A percentile compares a stretch with the other conserved stretches of the same genome.
Conservation (phyloP, 108 stramenopile species). For the Craspedostauros australis region DNA sequence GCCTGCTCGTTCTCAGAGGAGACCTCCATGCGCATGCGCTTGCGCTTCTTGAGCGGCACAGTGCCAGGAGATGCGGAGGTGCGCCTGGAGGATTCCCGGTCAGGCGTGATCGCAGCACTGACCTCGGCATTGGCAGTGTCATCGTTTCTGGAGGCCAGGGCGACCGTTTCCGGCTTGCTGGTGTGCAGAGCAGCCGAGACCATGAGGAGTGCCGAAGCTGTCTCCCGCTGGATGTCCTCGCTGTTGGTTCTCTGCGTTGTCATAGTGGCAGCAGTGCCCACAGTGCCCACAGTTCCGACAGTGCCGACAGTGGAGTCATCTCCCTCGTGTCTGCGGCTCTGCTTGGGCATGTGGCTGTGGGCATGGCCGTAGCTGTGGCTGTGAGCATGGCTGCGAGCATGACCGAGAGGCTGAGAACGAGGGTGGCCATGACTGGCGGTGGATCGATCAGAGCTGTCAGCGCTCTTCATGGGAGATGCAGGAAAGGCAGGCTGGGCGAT, state of each 20-base stretch:
- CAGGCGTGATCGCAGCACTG: too few species aligned
- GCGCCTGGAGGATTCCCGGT: too few species aligned
- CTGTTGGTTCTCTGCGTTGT: conserved; percentile 15
- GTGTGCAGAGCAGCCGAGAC: conserved; percentile 17
- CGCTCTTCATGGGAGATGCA: too few species aligned
- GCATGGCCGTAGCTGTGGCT: too few species aligned
- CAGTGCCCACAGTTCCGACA: conserved; percentile 21
- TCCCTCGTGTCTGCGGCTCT: conserved; percentile 1
- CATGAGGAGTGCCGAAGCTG: conserved; percentile 25
- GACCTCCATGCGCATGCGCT: too few species aligned
- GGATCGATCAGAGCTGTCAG: conserved; percentile 20
- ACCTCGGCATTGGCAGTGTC: background rate
- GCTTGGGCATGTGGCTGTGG: too few species aligned
- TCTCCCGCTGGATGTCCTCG: conserved; percentile 30
- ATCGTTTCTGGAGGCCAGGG: background rate
- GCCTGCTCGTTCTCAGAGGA: too few species aligned
- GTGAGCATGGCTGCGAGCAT: too few species aligned
- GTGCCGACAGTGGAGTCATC: conserved; percentile 21
- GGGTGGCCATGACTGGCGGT: too few species aligned
- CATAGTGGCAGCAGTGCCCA: conserved; percentile 6
- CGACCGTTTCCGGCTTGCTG: background rate
- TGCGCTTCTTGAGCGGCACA: conserved; percentile 33
- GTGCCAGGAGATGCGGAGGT: conserved; percentile 3
- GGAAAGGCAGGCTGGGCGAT: too few species aligned
- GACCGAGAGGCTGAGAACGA: too few species aligned